These are phyloP conservation scores for Coniella lustricola DNA, from an alignment of 2,329 filamentous ascomycete species.

Conservation along the genomic window DNA sequence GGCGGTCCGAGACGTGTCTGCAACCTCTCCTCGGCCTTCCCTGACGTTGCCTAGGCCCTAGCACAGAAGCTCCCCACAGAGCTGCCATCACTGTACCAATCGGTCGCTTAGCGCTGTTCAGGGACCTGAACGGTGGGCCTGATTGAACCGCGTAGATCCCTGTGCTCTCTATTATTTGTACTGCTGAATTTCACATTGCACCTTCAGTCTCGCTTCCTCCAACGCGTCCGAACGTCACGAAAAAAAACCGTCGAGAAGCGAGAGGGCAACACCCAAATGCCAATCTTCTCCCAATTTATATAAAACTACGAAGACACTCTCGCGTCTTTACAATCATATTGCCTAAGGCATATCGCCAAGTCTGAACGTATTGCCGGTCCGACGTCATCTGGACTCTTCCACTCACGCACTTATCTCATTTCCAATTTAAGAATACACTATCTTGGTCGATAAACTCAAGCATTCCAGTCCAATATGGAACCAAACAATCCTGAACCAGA, in stretches of 20 bases:
- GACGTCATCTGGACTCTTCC: too few relatives aligned
- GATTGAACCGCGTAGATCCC: background rate
- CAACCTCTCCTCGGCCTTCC: constrained; percentile 4
- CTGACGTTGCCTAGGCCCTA: constrained; percentile 17
- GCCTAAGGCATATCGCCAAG: background rate
- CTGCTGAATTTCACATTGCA: background rate
- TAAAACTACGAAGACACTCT: too few relatives aligned
- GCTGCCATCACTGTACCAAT: too few relatives aligned
- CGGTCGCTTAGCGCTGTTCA: too few relatives aligned
- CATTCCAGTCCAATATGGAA: background rate
- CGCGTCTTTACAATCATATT: background rate
- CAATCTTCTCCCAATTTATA: background rate
- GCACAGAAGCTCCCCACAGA: constrained; percentile 19
- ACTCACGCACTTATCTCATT: too few relatives aligned
- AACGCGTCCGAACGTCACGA: too few relatives aligned
- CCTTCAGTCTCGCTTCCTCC: background rate
- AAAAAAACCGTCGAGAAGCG: too few relatives aligned
- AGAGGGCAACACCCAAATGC: background rate
- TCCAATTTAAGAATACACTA: too few relatives aligned
- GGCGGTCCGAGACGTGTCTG: background rate
- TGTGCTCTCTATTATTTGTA: background rate
- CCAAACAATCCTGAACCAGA: background rate
- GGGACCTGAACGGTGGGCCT: background rate
- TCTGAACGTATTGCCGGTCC: too few relatives aligned
- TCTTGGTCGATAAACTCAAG: too few relatives aligned